Percentiles rank a stretch among this genome's conserved stretches.
Conservation (phyloP, 768 basidiomycete genomes). For the Termitomyces sp. region DNA sequence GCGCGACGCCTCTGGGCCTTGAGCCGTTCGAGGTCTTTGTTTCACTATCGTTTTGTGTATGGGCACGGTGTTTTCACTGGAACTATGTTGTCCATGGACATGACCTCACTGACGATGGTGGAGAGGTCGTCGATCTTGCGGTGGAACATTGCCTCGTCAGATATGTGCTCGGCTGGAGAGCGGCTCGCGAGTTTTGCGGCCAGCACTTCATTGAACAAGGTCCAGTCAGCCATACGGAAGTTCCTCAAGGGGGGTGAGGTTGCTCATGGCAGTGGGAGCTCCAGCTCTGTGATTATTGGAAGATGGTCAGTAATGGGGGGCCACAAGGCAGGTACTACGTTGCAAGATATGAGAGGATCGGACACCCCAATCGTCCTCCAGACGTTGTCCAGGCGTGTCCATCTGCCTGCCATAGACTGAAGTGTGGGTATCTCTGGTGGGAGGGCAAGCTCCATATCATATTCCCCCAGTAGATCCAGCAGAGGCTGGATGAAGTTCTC, state of each 20-base stretch:
- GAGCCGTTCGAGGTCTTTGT: neutral
- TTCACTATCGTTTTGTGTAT: neutral
- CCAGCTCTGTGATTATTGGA: neutral
- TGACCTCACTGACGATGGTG: conserved; percentile 4
- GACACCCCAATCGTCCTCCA: neutral
- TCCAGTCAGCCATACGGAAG: neutral
- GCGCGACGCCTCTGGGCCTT: neutral
- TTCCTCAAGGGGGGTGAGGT: neutral
- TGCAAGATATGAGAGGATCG: conserved; percentile 1
- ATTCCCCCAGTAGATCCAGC: neutral
- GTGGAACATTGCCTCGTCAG: neutral
- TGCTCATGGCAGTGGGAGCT: neutral
- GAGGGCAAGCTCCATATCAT: conserved; percentile 3
- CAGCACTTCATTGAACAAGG: conserved; percentile 1
- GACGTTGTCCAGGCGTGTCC: conserved; percentile 5
- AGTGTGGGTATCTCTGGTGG: neutral
- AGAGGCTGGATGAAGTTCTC: neutral
- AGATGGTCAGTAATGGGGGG: neutral
- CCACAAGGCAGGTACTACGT: neutral
- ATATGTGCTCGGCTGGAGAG: neutral
- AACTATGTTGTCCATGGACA: neutral
- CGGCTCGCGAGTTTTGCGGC: neutral
- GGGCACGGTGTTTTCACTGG: neutral
- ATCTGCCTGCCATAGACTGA: neutral
- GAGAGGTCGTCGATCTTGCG: neutral